Base-by-base conservation (phyloP, 2,329 filamentous ascomycete species). In the Xylariaceae sp. region DNA sequence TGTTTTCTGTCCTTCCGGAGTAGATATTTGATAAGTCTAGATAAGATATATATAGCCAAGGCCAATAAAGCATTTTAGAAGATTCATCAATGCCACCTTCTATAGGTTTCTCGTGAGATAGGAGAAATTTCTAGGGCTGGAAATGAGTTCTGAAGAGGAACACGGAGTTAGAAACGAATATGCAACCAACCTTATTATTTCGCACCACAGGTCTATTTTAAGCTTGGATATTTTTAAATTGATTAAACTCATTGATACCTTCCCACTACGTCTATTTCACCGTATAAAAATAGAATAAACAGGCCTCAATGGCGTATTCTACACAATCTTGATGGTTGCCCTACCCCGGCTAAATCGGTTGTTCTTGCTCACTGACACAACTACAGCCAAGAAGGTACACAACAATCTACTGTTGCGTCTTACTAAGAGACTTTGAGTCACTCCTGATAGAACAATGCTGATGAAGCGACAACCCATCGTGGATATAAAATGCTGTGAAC, bases 321-420 rank as follows among this genome's bases (percentile, higher is more conserved):
- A 42, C 43, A 40, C 14, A 48, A 32, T 54, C 18, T 29, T 26
- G 43, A 26, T 26, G 19, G 16, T 40, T 41, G 37, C 37, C 45
- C 44, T 29, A 29, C 23, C 47, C 19, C 59, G 59, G 55, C 59
- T 61, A 61, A 61, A 61, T 51, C 52, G 59, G 59, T 9, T 61
- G 59, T 59, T 54, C 56, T 48, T 53, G 29, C 45, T 29, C 49
- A 21, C 47, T 20, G 44, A 20, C 40, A 50, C 43, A 44, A 9
- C 19, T 7, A 14, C 41, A 41, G 29, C 40, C 41, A 40, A 48
- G 42, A n/a, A 41, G 21, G 26, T 52, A 23, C 44, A 23, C 40
- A 40, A 23, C 40, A 40, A 29, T 12, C 37, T 16, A 20, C 45
- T 32, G 51, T n/a, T 21, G 47, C 20, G 18, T 23, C 26, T 18